Base-by-base conservation (phyloP, 352 stramenopile genomes). In the Phytophthora lateralis region DNA sequence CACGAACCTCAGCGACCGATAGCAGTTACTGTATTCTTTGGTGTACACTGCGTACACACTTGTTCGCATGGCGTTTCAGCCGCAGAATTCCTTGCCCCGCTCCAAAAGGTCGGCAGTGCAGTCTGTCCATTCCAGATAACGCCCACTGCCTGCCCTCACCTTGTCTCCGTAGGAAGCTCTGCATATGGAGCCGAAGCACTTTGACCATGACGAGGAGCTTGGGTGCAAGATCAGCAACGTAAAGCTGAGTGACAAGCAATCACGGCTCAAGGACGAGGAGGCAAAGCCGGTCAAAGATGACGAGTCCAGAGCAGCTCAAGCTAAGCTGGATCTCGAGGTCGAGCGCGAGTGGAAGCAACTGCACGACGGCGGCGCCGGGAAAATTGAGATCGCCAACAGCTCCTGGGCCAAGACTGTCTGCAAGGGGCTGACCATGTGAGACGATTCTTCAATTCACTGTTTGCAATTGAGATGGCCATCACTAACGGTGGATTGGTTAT, bases 261-360 rank as follows among this genome's bases (percentile, higher is more conserved):
- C 72, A 8, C 66, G 78, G 1, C 63, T 66, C 18, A 73, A 75
- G 52, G 55, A 62, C 21, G n/a, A 69, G 29, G 80, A 91, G 37
- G 69, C 53, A 20, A 91, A 91, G 63, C 68, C 67, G 15, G 45
- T 70, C n/a, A 85, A 84, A 57, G 64, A 71, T 48, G 76, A 89
- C 53, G 76, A 80, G 50, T 69, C 71, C 14, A 69, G 69, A 3
- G 75, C 76, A 18, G 78, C 80, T 1, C 81, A 93, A 49, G 83
- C 81, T 51, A 95, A 93, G 47, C 52, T 90, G 43, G 86, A 95
- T 62, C 66, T 91, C 10, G 86, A 95, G 44, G 86, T 95, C 14
- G 83, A 95, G 63, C 71, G 77, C 10, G 86, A 95, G 65, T 95
- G 86, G 86, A 93, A 95, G 55, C 73, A 88, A 42, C 63, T 91